Evolutionary conservation across 176 grass and related monocot genomes (phyloP).

Genomic region (Calamus simplicifolius): DNA sequence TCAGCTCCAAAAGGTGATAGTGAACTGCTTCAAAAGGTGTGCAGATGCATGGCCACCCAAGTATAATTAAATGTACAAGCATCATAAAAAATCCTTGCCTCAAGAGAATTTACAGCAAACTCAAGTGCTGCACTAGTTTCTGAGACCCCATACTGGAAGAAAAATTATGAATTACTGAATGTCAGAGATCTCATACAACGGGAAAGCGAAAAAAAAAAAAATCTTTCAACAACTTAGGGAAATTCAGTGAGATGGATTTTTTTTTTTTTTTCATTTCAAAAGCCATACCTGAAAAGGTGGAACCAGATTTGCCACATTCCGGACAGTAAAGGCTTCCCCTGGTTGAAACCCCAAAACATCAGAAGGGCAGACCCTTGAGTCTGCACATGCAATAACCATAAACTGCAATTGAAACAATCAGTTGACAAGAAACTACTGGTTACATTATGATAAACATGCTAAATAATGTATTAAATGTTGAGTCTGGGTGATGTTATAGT

Average conservation of each 20-base stretch:
- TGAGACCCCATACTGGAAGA: conserved; percentile 59
- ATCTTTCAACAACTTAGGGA: background rate
- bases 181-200: background rate
- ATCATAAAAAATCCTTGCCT: conserved; percentile 23
- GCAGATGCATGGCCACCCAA: background rate
- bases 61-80: background rate
- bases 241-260: no score
- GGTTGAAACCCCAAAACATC: conserved; percentile 80
- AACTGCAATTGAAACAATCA: conserved; percentile 57
- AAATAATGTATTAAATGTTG: no score
- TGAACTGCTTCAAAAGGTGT: background rate
- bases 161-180: conserved; percentile 16
- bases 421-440: conserved; percentile 4
- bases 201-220: background rate
- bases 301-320: conserved; percentile 92
- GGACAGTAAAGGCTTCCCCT: conserved; percentile 87
- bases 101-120: conserved; percentile 62
- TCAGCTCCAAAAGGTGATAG: background rate
- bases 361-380: conserved; percentile 85
- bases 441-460: background rate
- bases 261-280: no score
- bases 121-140: conserved; percentile 92
- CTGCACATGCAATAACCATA: conserved; percentile 85
- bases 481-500: no score
- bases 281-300: conserved; percentile 61